phyloP scores from a whole-genome alignment of 208 protist species.

The Crithidia sp. region DNA sequence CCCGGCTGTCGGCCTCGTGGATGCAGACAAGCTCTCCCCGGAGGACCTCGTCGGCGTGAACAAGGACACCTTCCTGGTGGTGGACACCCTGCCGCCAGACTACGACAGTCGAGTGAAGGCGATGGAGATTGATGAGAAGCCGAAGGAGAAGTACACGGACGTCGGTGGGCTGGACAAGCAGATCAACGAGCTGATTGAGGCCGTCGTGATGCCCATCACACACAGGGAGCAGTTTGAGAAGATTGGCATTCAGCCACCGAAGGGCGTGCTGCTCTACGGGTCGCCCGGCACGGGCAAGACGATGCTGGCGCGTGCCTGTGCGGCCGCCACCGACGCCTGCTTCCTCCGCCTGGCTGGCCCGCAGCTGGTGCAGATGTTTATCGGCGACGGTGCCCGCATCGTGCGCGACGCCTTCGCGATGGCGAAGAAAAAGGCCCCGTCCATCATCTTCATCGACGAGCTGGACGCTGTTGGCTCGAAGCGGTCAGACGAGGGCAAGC shows the following conservation, averaged over 20 bases:
- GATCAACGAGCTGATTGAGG: constrained; percentile 99
- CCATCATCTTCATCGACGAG: constrained; percentile 99
- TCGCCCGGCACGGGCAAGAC: constrained; percentile 98
- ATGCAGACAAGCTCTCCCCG: constrained; percentile 95
- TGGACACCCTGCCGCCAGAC: constrained; percentile 99
- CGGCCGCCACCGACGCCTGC: constrained; percentile 98
- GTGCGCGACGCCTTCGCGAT: constrained; percentile 99
- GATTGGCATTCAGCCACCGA: constrained; percentile 99
- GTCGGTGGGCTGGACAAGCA: constrained; percentile 99
- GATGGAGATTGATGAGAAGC: constrained; percentile 99
- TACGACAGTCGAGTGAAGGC: constrained; percentile 99
- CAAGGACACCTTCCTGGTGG: constrained; percentile 99
- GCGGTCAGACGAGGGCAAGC: constrained; percentile 97
- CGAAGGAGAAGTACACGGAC: constrained; percentile 99
- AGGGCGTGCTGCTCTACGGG: constrained; percentile 98
- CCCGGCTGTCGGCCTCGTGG: constrained; percentile 99
- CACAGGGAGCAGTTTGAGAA: constrained; percentile 98
- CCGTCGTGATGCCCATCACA: constrained; percentile 99
- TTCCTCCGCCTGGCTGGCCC: constrained; percentile 99
- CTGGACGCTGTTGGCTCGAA: constrained; percentile 99
- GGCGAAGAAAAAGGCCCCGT: constrained; percentile 99
- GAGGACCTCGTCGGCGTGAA: constrained; percentile 99
- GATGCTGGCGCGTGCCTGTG: constrained; percentile 98
- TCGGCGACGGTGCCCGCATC: constrained; percentile 99
- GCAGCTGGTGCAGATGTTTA: constrained; percentile 99